Base-by-base conservation (phyloP, 805 yeast genomes). In the Lipomyces mesembrius region DNA sequence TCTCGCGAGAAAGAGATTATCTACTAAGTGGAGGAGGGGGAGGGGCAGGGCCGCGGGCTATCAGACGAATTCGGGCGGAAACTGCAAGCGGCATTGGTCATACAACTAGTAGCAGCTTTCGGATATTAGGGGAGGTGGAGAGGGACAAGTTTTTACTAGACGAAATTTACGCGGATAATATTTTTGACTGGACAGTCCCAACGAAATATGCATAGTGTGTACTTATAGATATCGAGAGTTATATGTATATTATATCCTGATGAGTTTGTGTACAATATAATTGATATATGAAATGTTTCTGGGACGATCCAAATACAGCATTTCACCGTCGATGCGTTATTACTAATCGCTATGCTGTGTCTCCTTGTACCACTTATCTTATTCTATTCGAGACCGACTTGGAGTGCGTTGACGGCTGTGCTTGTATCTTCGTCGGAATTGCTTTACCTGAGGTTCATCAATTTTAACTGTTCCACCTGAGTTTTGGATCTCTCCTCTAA, bases 161-260 rank as follows among this genome's bases (percentile, higher is more conserved):
- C 12, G 20, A 25, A 12, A 60, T 20, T 14, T 66, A 65, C 20
- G 59, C 65, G 9, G 57, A 51, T 9, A 57, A 59, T 39, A 39
- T 67, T 7, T 67, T 52, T 22, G 71, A 67, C 56, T 65, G 71
- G 71, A 56, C 56, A 14, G 8, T 37, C 20, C 62, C 68, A 46
- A 87, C 59, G 25, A 32, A 35, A 37, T 57, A 39, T 57, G 29
- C 14, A 39, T 57, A 39, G 22, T 32, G 27, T 29, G n/a, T 52
- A 20, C 43, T 37, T 12, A 37, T 5, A 35, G 39, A 35, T 9
- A 4, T 9, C 17, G 39, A 35, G 43, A 2, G 4, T 29, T 5
- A 27, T 29, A 29, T 29, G 32, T 29, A 29, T 29, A 29, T 29
- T 29, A 29, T 29, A 12, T 37, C 17, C 17, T 37, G 43, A 37